These are phyloP conservation scores for Taxillus chinensis DNA, from an alignment of 164 flowering plant genomes.

Conservation along the genomic window DNA sequence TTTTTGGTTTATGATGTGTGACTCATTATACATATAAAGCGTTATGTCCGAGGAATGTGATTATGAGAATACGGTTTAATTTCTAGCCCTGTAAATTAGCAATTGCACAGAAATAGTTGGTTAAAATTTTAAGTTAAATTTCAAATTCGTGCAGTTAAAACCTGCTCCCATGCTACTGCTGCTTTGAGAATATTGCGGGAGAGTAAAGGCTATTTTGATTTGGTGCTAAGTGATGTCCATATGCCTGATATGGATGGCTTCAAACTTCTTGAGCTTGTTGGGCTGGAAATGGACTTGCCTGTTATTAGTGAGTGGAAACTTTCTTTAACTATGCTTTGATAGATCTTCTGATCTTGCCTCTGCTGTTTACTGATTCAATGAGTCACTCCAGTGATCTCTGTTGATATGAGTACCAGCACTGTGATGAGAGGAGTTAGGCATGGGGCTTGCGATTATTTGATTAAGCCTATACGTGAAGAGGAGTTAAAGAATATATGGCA, in stretches of 20 bases:
- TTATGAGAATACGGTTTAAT: too few species aligned
- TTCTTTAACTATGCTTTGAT: constrained; percentile 2
- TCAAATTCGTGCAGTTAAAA: constrained; percentile 41
- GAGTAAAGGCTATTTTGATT: constrained; percentile 48
- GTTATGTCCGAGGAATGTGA: too few species aligned
- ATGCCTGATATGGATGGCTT: constrained; percentile 98
- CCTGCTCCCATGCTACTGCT: constrained; percentile 45
- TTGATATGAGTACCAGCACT: constrained; percentile 43
- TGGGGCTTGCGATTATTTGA: neutral
- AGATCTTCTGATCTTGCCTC: too few species aligned
- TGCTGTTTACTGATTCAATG: constrained; percentile 3
- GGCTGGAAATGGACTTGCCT: constrained; percentile 82
- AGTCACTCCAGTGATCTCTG: constrained; percentile 77
- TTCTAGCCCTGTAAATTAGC: too few species aligned
- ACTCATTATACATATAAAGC: too few species aligned
- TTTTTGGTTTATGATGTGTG: too few species aligned
- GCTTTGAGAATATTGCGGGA: constrained; percentile 53
- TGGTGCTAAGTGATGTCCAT: constrained; percentile 87
- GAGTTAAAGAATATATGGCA: neutral
- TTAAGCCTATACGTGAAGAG: neutral
- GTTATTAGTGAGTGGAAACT: constrained; percentile 58
- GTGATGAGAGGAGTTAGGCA: neutral
- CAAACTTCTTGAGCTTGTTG: constrained; percentile 73
- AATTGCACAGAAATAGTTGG: too few species aligned
- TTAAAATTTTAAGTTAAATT: too few species aligned